Base-by-base conservation (phyloP, 495 filamentous ascomycete species). In the Aspergillus baeticus region DNA sequence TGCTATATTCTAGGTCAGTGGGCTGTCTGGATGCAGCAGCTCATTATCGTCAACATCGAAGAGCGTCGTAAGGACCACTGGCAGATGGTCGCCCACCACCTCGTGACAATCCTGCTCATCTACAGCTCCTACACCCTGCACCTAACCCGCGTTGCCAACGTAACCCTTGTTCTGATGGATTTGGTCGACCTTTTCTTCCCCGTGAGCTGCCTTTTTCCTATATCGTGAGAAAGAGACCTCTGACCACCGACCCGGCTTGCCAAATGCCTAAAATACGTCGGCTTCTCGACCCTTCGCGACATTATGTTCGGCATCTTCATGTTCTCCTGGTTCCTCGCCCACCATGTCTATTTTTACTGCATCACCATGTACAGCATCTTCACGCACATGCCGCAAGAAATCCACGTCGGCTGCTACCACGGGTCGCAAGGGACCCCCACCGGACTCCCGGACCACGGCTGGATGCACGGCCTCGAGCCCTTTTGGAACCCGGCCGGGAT, bases 151-250 rank as follows among this genome's bases (percentile, higher is more conserved):
- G 91, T 96, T 29, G 92, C 90, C 49, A 94, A 92, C 63, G 81
- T 95, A 38, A 90, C 97, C 55, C 75, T 98, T 58, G 87, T 88
- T 37, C 74, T 94, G 54, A 98, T 98, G 94, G 94, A 98, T 63
- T 78, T 96, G 39, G 89, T 96, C 6, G 94, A 98, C 64, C 77
- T 95, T 51, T 75, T 96, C 43, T 76, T 98, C 42, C 88, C 93
- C 21, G 92, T 98, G 74, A 20, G n/a, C 14, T 34, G 23, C 11
- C n/a, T 39, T 38, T 17, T 36, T 20, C 13, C 10, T 1, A 15
- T 35, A 3, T 38, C 10, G 36, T 38, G 36, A 38, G 3, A 38
- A 38, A 17, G 5, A 14, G 5, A 14, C 5, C 10, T 38, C n/a
- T n/a, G n/a, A 17, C 5, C 36, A 38, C 10, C 36, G 5, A 38